Evolutionary conservation across 495 filamentous ascomycete species (phyloP), one percentile per base, ranked within the genome.

Genomic region (Trichoderma parareesei): DNA sequence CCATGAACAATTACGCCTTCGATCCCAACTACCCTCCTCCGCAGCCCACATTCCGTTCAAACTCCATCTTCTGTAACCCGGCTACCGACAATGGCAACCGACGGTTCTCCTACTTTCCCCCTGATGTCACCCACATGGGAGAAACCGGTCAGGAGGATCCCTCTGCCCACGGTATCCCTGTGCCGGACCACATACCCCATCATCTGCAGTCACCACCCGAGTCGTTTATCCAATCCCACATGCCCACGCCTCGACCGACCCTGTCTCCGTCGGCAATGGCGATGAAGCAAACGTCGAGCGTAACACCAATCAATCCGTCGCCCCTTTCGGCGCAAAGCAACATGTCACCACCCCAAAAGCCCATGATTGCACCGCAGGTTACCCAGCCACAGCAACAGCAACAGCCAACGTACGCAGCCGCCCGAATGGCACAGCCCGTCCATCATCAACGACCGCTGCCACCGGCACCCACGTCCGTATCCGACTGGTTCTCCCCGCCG

Each of bases 21-120:
- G 69, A 73, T 20, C 67, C 67, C 42, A 62, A 68, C 43, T 79
- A 75, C 61, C 69, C 72, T 9, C 71, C 79, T 71, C 65, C 73
- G 63, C 70, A 76, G 37, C 71, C 77, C 8, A 73, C 72, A 10
- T 85, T 85, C 71, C 75, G 82, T 61, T 84, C 82, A 6, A 80
- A 80, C 62, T 85, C 82, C 0, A 85, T 85, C 40, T 85, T 85
- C 67, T 71, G 77, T 43, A 78, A 73, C 57, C 81, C 82, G 3
- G 74, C 75, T 4, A 78, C 78, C 18, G 79, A 83, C 63, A 65
- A 69, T 5, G 72, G 71, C 48, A 79, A 77, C 33, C 78, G 82
- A 59, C 75, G 82, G 13, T 76, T 80, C 53, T 83, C 80, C n/a
- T 79, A 84, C 59, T 82, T 83, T 61, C 77, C 82, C 9, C 82